Evolutionary conservation across 2,329 filamentous ascomycete species (phyloP).

Genomic region (Pseudocercospora eumusae): DNA sequence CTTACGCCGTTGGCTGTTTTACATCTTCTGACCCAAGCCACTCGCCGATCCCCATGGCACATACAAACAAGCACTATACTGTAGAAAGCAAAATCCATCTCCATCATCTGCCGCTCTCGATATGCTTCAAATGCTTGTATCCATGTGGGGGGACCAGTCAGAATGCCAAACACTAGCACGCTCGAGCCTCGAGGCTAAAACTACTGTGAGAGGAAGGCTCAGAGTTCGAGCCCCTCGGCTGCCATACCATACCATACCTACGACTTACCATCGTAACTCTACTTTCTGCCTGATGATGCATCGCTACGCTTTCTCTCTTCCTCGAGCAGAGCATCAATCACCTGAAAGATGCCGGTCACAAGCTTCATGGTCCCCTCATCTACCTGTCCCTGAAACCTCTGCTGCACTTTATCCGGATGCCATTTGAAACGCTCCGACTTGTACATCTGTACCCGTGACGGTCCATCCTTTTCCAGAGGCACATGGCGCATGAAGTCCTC

Average conservation of each 20-base stretch:
- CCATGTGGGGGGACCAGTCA: constrained; percentile 1
- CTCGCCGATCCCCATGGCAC: not conserved
- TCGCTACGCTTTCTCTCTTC: constrained; percentile 25
- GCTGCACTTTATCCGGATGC: constrained; percentile 98
- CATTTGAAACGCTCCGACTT: constrained; percentile 87
- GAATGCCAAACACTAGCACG: constrained; percentile 1
- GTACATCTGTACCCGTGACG: constrained; percentile 53
- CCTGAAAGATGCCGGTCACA: constrained; percentile 89
- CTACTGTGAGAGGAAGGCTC: too few species aligned
- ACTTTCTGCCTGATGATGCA: not conserved
- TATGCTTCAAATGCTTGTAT: constrained; percentile 1
- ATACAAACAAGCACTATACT: not conserved
- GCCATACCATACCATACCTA: too few species aligned
- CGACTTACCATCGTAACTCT: not conserved
- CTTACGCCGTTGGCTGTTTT: too few species aligned
- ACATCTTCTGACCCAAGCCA: not conserved
- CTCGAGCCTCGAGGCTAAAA: not conserved
- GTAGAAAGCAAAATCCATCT: not conserved
- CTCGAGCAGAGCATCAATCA: constrained; percentile 63
- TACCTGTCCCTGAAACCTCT: constrained; percentile 73
- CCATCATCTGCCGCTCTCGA: constrained; percentile 1
- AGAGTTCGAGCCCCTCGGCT: not conserved
- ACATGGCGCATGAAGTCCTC: constrained; percentile 68
- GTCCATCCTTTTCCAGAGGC: constrained; percentile 36
- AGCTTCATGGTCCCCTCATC: constrained; percentile 71